Base-by-base conservation (phyloP, 2,329 filamentous ascomycete genomes). In the Curvularia eragrostidis region DNA sequence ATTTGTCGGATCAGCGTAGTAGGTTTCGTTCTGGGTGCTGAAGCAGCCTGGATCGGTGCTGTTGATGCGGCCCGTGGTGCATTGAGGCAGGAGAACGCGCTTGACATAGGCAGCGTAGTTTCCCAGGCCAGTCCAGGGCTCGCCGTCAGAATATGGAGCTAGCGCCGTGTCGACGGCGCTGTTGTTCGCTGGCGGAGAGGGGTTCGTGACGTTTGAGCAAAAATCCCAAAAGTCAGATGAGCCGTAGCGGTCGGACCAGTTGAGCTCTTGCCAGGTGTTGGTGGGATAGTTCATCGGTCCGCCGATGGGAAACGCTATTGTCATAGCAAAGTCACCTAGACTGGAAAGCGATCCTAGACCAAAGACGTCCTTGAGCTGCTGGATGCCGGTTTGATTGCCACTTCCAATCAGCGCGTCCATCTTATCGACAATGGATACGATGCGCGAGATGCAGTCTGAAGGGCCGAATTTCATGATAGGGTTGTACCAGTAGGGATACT, bases 221-320 rank as follows among this genome's bases (percentile, higher is more conserved):
- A 85, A 85, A 43, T 78, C 62, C 69, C 79, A 85, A 66, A 85
- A 84, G 63, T 85, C 81, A 4, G 78, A 66, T 1, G 74, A 74
- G 39, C 76, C 77, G 54, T 80, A 78, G 0, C 59, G 73, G 7
- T 74, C 70, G 32, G 73, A 67, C 83, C 83, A 85, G 55, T 80
- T 82, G 9, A 85, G 69, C 63, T 85, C 83, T 71, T 85, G 83
- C 83, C 83, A 85, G 4, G 83, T 84, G 23, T 73, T 75, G 0
- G 79, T 82, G 0, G 80, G 79, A 62, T 85, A 85, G 58, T 78
- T 77, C 54, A 82, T 77, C n/a, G 79, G 78, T 0, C 77, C 79
- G n/a, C 79, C 78, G 12, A 81, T 64, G 3, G 82, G 81, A 38
- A 79, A 80, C 0, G 79, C 80, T 56, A 84, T 83, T 0, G 80